Evolutionary conservation across 2,329 filamentous ascomycete genomes (phyloP), one percentile per base, ranked within the genome.

Genomic region (Fusarium penzigii): DNA sequence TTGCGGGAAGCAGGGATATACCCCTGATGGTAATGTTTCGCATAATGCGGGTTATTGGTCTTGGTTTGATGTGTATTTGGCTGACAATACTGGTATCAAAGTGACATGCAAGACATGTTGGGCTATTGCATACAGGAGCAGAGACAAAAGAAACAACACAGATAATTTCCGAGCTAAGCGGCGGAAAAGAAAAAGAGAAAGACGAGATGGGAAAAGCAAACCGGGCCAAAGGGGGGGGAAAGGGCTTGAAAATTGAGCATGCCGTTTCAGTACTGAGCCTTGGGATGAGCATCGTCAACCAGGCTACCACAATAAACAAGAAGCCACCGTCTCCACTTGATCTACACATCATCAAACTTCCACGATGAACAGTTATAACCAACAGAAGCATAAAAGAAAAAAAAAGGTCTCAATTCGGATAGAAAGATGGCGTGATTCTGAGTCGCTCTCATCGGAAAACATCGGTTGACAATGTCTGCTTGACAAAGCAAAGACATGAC

Each of bases 391-490:
- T 4, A 25, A 25, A 7, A 25, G 20, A 25, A 25, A 25, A 25
- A 7, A 36, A 14, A 14, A 9, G 32, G 32, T 43, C 51, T 50
- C 51, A 53, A 57, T 46, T 57, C 60, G 48, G 50, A 58, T 65
- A 55, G 34, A 52, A 54, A 46, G 44, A 65, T 65, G 63, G 53
- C 63, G 60, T 64, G 63, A 65, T 65, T 61, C 49, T 42, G 32
- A 12, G 10, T 36, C 32, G 13, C 32, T 11, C 32, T 12, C 32
- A 49, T 65, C 63, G 59, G 63, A 55, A 65, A 56, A 60, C 52
- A 60, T 55, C 63, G 63, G 61, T 54, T 55, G 17, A 47, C 44
- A 48, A 25, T 36, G 42, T 25, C 20, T 25, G 20, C 20, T 7
- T 25, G 20, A 25, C 20, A 25, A 25, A 25, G 20, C 20, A 25